Conservation (phyloP, 73 alveolate genomes). For the Paramecium biaurelia region DNA sequence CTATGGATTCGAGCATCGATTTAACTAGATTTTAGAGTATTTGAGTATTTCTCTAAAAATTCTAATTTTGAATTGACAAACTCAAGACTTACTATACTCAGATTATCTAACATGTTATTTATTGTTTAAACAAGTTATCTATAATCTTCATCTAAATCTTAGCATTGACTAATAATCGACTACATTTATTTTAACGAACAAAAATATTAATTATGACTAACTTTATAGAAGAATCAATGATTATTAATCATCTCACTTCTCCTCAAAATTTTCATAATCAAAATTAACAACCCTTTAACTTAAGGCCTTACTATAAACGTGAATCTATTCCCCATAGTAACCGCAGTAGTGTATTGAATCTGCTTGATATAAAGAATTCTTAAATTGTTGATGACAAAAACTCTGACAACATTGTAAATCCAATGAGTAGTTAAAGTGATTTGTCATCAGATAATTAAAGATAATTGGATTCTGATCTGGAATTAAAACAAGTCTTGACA, state of each 20-base stretch:
- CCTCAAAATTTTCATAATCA: not conserved
- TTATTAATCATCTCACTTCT: not conserved
- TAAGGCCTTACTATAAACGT: not conserved
- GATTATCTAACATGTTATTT: not conserved
- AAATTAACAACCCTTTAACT: not conserved
- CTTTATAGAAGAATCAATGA: not conserved
- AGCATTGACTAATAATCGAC: not conserved
- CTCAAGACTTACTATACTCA: slow-evolving; percentile 30
- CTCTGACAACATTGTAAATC: not conserved
- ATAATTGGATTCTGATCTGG: not conserved
- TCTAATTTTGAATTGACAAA: slow-evolving; percentile 33
- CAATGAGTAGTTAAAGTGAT: not conserved
- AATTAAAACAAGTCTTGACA: not conserved
- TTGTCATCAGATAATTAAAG: not conserved
- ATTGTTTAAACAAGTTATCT: not conserved
- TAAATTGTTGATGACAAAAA: not conserved
- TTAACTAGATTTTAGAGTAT: not conserved
- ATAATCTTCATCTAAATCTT: slow-evolving; percentile 5
- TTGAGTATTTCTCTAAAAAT: slow-evolving; percentile 1
- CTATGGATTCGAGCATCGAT: slow-evolving; percentile 41
- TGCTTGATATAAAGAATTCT: not conserved
- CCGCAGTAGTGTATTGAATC: not conserved
- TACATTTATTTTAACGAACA: slow-evolving; percentile 45
- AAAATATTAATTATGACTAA: not conserved
- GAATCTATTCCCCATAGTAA: not conserved